phyloP scores from a whole-genome alignment of 1,284 basidiomycete species.

The Ustilago hordei region DNA sequence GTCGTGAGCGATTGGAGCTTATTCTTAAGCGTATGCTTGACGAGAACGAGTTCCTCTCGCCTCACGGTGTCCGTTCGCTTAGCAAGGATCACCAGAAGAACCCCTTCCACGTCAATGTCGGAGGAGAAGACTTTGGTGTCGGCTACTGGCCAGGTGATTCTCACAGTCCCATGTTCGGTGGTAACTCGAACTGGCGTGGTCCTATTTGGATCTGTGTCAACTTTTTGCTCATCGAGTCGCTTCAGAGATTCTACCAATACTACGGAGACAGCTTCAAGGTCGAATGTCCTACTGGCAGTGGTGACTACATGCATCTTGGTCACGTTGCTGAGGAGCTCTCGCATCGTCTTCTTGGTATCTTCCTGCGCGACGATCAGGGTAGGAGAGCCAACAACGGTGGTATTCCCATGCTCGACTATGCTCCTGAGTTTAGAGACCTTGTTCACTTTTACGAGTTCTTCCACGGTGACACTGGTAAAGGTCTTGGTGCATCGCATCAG shows the following conservation, averaged over 20 bases:
- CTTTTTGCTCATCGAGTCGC: constrained; percentile 85
- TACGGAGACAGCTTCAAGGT: constrained; percentile 72
- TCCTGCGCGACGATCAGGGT: constrained; percentile 87
- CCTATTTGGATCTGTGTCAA: constrained; percentile 91
- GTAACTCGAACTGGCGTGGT: constrained; percentile 91
- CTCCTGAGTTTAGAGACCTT: constrained; percentile 97
- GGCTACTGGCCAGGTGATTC: constrained; percentile 98
- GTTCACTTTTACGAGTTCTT: constrained; percentile 98
- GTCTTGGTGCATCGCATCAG: constrained; percentile 91
- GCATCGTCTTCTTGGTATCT: constrained; percentile 96
- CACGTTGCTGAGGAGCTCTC: constrained; percentile 96
- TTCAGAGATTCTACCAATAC: constrained; percentile 87
- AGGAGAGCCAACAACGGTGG: constrained; percentile 91
- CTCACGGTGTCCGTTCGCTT: constrained; percentile 92
- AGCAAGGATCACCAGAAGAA: constrained; percentile 84
- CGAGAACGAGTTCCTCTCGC: constrained; percentile 85
- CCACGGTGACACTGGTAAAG: constrained; percentile 90
- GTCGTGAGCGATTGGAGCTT: constrained; percentile 85
- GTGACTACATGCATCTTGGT: constrained; percentile 92
- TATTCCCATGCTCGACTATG: constrained; percentile 84
- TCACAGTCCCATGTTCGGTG: constrained; percentile 96
- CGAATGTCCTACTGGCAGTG: constrained; percentile 94
- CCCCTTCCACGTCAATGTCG: constrained; percentile 93
- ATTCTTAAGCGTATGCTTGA: constrained; percentile 97
- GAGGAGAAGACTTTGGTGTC: constrained; percentile 90